Base-by-base conservation (phyloP, 2,329 filamentous ascomycete species). In the Curvularia sp. region DNA sequence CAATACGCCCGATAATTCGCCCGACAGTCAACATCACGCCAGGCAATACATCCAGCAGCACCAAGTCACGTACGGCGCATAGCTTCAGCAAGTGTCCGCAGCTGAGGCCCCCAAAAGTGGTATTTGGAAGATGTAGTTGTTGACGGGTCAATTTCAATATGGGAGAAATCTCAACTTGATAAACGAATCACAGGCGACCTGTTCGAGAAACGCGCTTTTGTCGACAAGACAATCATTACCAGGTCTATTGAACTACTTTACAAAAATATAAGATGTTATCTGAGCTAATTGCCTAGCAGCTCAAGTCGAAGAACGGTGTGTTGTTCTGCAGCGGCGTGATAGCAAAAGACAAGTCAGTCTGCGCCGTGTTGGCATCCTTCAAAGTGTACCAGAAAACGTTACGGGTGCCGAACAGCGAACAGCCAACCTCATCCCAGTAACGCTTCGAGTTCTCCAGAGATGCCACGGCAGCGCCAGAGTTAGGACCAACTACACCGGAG, bases 291-390 rank as follows among this genome's bases (percentile, higher is more conserved):
- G 6, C 42, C 31, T 68, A 68, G 77, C 84, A 86, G 63, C 77
- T 81, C 53, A 86, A 78, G 68, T 86, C 79, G 68, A 84, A 86
- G 56, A 76, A 75, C 38, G 84, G 81, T 7, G 73, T 81, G 66
- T 80, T 83, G 60, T 77, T 81, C 55, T 86, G 79, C 64, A 84
- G 74, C 58, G 83, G 75, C 69, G 82, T 85, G 57, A 86, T 81
- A 67, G 79, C 83, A 53, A 86, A 86, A 76, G 84, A 66, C 42
- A 64, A 7, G 10, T 63, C 64, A 0, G 61, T 68, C 44, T 68
- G 64, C 0, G 60, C 83, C 49, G 83, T 79, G 78, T 86, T 86
- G 18, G 69, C 63, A 41, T 75, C 72, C 30, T 69, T 69, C 13
- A 74, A 55, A 0, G 65, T 69, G 54, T 75, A 75, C 73, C 73